Percentiles rank a stretch among this genome's conserved stretches.
These are phyloP conservation scores for Teratosphaeria zuluensis DNA, from an alignment of 2,329 filamentous ascomycete genomes.

Conservation along the genomic window DNA sequence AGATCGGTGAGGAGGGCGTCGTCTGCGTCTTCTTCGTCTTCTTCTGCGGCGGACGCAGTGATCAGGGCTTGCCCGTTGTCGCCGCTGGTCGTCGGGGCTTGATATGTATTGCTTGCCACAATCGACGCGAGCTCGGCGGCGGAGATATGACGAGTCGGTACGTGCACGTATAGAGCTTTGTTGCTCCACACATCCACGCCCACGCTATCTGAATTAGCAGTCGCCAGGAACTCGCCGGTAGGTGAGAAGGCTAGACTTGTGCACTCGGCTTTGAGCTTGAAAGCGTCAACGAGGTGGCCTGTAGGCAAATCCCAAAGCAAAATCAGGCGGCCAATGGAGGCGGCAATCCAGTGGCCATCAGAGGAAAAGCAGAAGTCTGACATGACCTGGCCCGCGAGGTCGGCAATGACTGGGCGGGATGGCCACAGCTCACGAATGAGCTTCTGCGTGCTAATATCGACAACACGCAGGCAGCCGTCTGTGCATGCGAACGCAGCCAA, in stretches of 20 bases:
- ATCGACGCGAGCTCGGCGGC: slow-evolving; percentile 62
- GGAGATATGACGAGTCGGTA: slow-evolving; percentile 75
- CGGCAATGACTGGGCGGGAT: slow-evolving; percentile 33
- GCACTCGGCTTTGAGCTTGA: slow-evolving; percentile 68
- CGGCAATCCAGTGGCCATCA: slow-evolving; percentile 88
- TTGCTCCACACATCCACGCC: slow-evolving; percentile 97
- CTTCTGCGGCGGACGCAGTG: slow-evolving; percentile 45
- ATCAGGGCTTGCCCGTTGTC: slow-evolving; percentile 69
- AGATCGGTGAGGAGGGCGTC: slow-evolving; percentile 41
- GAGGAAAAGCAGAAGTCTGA: slow-evolving; percentile 60
- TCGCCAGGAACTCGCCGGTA: slow-evolving; percentile 90
- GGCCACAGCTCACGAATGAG: slow-evolving; percentile 91
- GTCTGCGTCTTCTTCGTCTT: slow-evolving; percentile 46
- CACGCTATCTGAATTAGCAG: slow-evolving; percentile 68
- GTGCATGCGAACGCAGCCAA: slow-evolving; percentile 82
- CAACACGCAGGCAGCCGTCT: slow-evolving; percentile 75
- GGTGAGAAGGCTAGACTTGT: slow-evolving; percentile 78
- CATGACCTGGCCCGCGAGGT: slow-evolving; percentile 14
- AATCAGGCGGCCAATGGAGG: slow-evolving; percentile 69
- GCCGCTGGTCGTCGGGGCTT: slow-evolving; percentile 63
- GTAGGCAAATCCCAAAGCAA: slow-evolving; percentile 94
- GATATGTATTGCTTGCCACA: slow-evolving; percentile 29
- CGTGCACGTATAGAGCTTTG: slow-evolving; percentile 77
- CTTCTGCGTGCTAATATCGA: slow-evolving; percentile 83
- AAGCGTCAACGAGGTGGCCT: slow-evolving; percentile 87